Evolutionary conservation across 148 eudicot genomes (phyloP), one percentile per base, ranked within the genome.

Genomic region (Nepenthes gracilis): DNA sequence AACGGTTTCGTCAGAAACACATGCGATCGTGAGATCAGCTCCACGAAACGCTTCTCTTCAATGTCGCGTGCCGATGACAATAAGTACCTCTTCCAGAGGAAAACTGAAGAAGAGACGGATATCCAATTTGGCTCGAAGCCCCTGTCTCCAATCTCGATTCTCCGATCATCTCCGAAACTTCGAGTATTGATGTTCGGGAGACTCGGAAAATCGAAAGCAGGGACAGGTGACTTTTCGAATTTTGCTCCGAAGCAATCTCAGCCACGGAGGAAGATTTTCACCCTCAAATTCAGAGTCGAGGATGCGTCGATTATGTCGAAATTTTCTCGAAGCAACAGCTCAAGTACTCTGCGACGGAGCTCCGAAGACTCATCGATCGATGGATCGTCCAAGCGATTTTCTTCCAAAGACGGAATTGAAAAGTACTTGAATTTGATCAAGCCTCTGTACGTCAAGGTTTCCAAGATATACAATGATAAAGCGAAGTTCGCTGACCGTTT

Each of bases 81-180:
- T 11, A 45, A 6, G 8, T 5, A 6, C 48, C 11, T 11, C 48
- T 45, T 45, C 48, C 11, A 45, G 8, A 45, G 48, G 48, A 11
- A 45, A 45, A 5, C 11, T 11, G 48, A 6, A 6, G 48, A 11
- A 45, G 6, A 11, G 48, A 45, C 48, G 6, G 48, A 45, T 45
- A 11, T 45, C 48, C n/a, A 23, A 1, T 5, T 12, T n/a, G 68
- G 62, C 51, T 33, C 63, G 34, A 66, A 65, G 55, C 81, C 81
- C 35, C 81, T 67, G 33, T 73, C 77, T 12, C 77, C 81, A 54
- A 73, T 77, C 53, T 62, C 81, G 12, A 66, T 73, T 12, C 68
- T 77, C 32, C 67, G 74, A 3, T 63, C 52, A 48, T 2, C 80
- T 35, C 81, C 81, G 12, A 73, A 72, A 59, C 74, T 73, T 6